A percentile compares a stretch with the other conserved stretches of the same genome.
Conservation (phyloP, 306 rosid genomes). For the Quillaja saponaria region DNA sequence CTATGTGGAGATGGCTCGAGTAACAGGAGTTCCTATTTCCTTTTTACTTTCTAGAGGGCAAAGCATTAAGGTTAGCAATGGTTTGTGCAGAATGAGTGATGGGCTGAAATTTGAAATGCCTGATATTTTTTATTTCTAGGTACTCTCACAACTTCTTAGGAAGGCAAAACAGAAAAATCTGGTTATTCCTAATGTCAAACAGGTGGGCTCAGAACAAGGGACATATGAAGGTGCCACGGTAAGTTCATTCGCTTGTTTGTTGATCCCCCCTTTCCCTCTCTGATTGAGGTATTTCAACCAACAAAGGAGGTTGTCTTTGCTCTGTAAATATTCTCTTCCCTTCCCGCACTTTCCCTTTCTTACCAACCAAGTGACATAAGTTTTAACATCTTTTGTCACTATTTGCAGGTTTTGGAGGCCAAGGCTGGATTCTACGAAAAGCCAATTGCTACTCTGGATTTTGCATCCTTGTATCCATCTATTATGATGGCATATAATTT, state of each 20-base stretch:
- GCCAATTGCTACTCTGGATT: slow-evolving; percentile 97
- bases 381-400: no score
- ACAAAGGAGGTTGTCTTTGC: no score
- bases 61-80: slow-evolving; percentile 71
- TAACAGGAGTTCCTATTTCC: slow-evolving; percentile 96
- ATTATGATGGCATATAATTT: slow-evolving; percentile 99
- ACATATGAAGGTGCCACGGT: slow-evolving; percentile 97
- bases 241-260: slow-evolving; percentile 39
- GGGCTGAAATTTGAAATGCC: slow-evolving; percentile 9
- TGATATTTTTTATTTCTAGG: slow-evolving; percentile 49
- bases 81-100: slow-evolving; percentile 9
- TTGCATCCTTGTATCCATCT: slow-evolving; percentile 95
- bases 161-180: slow-evolving; percentile 89
- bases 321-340: no score
- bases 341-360: no score
- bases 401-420: slow-evolving; percentile 88
- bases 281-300: no score
- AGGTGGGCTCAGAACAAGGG: slow-evolving; percentile 98
- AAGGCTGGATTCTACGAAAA: slow-evolving; percentile 90
- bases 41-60: slow-evolving; percentile 97
- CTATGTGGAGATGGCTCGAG: slow-evolving; percentile 99
- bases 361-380: no score
- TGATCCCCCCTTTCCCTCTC: no score
- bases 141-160: slow-evolving; percentile 99
- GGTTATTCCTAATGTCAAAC: slow-evolving; percentile 81